phyloP scores from a whole-genome alignment of 306 rosid species.

The Castanea crenata region DNA sequence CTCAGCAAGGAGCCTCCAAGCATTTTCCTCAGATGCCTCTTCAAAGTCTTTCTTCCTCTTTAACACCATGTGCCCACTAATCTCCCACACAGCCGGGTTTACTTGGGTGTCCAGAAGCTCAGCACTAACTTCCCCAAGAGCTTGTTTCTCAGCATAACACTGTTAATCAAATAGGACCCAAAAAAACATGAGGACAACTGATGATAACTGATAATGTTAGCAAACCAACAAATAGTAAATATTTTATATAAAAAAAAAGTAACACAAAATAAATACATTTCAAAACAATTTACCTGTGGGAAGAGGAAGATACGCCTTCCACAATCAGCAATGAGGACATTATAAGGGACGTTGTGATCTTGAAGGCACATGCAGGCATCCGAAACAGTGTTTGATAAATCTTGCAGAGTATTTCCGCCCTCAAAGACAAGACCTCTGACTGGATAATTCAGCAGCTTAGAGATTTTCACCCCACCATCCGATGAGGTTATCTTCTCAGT shows the following conservation, averaged over 20 bases:
- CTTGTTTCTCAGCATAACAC: slow-evolving; percentile 99
- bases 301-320: slow-evolving; percentile 73
- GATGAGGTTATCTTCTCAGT: slow-evolving; percentile 55
- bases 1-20: slow-evolving; percentile 92
- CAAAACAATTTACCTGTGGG: slow-evolving; percentile 70
- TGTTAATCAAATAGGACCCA: slow-evolving; percentile 22
- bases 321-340: slow-evolving; percentile 76
- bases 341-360: slow-evolving; percentile 78
- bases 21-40: slow-evolving; percentile 89
- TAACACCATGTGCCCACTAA: slow-evolving; percentile 93
- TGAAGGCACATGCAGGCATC: slow-evolving; percentile 88
- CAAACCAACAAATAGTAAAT: neutral
- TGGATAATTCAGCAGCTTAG: slow-evolving; percentile 67
- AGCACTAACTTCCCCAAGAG: slow-evolving; percentile 86
- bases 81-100: slow-evolving; percentile 99
- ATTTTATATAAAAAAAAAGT: neutral
- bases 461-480: slow-evolving; percentile 58
- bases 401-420: slow-evolving; percentile 59
- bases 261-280: neutral
- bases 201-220: neutral
- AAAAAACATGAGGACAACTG: neutral
- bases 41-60: slow-evolving; percentile 91
- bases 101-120: slow-evolving; percentile 96
- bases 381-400: slow-evolving; percentile 66
- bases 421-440: slow-evolving; percentile 88